These are phyloP conservation scores for Dryas integrifolia DNA, from an alignment of 331 rosid species.

Conservation along the genomic window DNA sequence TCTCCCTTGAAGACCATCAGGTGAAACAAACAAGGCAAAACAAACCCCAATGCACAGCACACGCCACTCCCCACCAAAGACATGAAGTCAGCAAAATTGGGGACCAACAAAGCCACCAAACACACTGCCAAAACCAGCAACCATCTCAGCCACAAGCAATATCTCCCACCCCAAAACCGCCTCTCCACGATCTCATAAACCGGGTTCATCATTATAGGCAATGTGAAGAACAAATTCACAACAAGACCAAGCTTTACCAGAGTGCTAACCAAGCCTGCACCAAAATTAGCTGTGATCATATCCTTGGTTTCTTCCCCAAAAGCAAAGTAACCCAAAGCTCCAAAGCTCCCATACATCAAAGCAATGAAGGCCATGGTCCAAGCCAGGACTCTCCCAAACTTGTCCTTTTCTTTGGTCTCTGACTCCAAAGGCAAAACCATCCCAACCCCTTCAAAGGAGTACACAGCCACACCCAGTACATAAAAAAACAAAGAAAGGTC, in stretches of 20 bases:
- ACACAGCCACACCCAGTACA: constrained; percentile 75
- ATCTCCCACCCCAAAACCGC: constrained; percentile 51
- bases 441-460: constrained; percentile 79
- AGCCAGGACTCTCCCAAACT: constrained; percentile 58
- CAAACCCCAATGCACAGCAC: constrained; percentile 67
- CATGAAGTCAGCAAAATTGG: constrained; percentile 81
- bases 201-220: constrained; percentile 93
- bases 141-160: constrained; percentile 78
- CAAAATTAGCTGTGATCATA: constrained; percentile 68
- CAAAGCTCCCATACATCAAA: constrained; percentile 59
- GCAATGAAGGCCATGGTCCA: constrained; percentile 51
- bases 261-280: constrained; percentile 49
- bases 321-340: constrained; percentile 70
- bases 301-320: constrained; percentile 69
- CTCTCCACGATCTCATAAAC: constrained; percentile 80
- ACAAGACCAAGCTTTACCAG: constrained; percentile 77
- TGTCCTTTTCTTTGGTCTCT: constrained; percentile 60
- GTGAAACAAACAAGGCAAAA: constrained; percentile 73
- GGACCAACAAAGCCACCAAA: constrained; percentile 66
- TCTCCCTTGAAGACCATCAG: constrained; percentile 58
- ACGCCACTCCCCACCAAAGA: constrained; percentile 77
- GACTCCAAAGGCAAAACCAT: constrained; percentile 80
- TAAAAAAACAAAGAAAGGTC: constrained; percentile 61
- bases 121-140: constrained; percentile 48
- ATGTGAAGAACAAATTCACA: constrained; percentile 68